phyloP scores from a whole-genome alignment of 163 green algal genomes.

The Scenedesmus sp. region DNA sequence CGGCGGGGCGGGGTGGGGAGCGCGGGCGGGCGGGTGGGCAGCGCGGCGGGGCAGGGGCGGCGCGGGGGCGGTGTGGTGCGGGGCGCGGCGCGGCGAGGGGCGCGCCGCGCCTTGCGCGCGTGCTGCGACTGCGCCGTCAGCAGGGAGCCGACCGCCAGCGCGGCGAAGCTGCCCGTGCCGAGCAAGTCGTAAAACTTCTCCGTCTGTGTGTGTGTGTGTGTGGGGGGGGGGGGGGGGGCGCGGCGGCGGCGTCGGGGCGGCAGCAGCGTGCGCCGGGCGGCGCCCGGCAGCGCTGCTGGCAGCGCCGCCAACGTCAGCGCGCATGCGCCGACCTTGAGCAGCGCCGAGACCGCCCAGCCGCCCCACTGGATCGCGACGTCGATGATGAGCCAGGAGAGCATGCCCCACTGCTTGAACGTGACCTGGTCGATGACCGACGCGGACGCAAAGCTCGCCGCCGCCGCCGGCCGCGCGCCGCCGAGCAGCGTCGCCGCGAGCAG shows the following conservation, averaged over 20 bases:
- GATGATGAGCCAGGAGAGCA: slow-evolving; percentile 67
- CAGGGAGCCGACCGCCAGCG: slow-evolving; percentile 60
- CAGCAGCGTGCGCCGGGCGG: too few relatives aligned
- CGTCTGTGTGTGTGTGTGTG: slow-evolving; percentile 60
- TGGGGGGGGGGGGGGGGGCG: too few relatives aligned
- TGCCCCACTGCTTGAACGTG: slow-evolving; percentile 55
- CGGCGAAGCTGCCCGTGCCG: slow-evolving; percentile 68
- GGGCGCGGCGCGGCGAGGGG: neutral
- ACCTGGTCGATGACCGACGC: slow-evolving; percentile 37
- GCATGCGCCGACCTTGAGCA: slow-evolving; percentile 66
- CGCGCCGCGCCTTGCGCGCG: slow-evolving; percentile 51
- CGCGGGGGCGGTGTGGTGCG: neutral
- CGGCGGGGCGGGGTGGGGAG: too few relatives aligned
- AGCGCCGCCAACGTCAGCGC: too few relatives aligned
- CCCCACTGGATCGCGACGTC: slow-evolving; percentile 77
- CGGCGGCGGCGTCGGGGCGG: too few relatives aligned
- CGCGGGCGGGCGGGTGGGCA: too few relatives aligned
- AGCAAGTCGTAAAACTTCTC: slow-evolving; percentile 86
- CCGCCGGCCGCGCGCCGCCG: neutral
- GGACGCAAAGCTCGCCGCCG: slow-evolving; percentile 27
- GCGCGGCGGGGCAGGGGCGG: neutral
- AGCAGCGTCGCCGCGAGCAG: slow-evolving; percentile 18
- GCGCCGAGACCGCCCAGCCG: slow-evolving; percentile 69
- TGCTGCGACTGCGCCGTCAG: slow-evolving; percentile 41
- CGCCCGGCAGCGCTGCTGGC: too few relatives aligned